Conservation (phyloP, 352 stramenopile genomes). For the Globisporangium irregulare region DNA sequence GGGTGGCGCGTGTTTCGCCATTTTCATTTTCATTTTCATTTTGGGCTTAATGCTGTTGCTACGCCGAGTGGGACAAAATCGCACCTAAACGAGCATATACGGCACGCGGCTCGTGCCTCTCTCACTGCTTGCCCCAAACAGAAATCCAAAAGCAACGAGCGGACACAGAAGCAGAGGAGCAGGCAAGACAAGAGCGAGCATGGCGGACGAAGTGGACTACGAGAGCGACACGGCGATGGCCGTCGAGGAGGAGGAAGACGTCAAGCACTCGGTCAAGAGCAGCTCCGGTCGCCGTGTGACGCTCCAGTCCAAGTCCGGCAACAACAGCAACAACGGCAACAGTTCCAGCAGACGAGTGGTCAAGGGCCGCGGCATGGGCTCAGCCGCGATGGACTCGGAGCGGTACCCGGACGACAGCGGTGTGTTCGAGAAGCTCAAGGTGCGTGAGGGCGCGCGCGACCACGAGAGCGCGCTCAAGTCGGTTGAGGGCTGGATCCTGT, state of each 20-base stretch:
- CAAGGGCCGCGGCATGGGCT: slow-evolving; percentile 67
- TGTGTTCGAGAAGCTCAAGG: slow-evolving; percentile 76
- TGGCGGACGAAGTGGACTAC: slow-evolving; percentile 86
- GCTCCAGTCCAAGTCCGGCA: neutral
- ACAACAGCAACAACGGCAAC: neutral
- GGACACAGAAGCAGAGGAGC: neutral
- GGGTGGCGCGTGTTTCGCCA: neutral
- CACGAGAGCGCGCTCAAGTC: slow-evolving; percentile 68
- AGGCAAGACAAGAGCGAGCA: slow-evolving; percentile 20
- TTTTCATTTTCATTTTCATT: neutral
- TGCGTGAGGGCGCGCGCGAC: slow-evolving; percentile 23
- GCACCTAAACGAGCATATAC: neutral
- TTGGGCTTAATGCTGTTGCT: neutral
- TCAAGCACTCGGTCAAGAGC: slow-evolving; percentile 20
- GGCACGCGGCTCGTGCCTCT: neutral
- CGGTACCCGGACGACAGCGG: slow-evolving; percentile 68
- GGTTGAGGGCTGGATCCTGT: slow-evolving; percentile 96
- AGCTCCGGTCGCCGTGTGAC: slow-evolving; percentile 6
- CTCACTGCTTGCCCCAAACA: neutral
- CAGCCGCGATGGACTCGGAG: slow-evolving; percentile 68
- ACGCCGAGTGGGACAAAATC: neutral
- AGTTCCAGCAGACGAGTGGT: slow-evolving; percentile 33
- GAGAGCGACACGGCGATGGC: slow-evolving; percentile 87
- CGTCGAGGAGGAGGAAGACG: slow-evolving; percentile 71
- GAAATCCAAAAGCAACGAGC: slow-evolving; percentile 8